A percentile compares a stretch with the other conserved stretches of the same genome.
These are phyloP conservation scores for Fusarium multiceps DNA, from an alignment of 2,329 filamentous ascomycete genomes.

Conservation along the genomic window DNA sequence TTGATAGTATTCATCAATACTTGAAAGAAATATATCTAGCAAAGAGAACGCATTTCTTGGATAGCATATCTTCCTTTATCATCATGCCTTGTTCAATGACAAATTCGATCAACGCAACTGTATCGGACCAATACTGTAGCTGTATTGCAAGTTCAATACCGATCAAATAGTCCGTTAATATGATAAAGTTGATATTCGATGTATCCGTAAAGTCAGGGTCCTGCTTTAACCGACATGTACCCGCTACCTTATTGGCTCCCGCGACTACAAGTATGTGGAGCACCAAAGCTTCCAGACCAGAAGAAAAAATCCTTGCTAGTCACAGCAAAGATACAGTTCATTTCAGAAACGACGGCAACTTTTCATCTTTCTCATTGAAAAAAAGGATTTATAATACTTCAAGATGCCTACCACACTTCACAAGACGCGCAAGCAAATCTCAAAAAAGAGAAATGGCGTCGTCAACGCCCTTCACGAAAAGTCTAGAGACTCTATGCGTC, in stretches of 20 bases:
- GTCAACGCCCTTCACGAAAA: constrained; percentile 85
- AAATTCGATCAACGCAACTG: not conserved
- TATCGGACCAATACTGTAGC: not conserved
- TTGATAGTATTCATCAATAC: not conserved
- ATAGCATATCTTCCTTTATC: not conserved
- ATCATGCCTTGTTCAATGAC: not conserved
- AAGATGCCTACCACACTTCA: constrained; percentile 80
- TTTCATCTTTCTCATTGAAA: constrained; percentile 1
- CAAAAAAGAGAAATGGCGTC: constrained; percentile 83
- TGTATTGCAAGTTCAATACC: not conserved
- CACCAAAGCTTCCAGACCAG: constrained; percentile 21
- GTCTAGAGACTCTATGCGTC: constrained; percentile 84
- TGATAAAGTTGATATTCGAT: not conserved
- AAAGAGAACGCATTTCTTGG: no score
- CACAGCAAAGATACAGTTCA: constrained; percentile 11
- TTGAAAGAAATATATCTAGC: not conserved
- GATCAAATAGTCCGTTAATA: not conserved
- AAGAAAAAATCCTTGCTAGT: constrained; percentile 33
- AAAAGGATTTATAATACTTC: constrained; percentile 10
- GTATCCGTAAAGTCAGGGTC: not conserved
- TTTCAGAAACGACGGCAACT: constrained; percentile 10
- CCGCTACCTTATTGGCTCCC: constrained; percentile 15
- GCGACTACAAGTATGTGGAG: constrained; percentile 27
- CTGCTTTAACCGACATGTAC: constrained; percentile 34
- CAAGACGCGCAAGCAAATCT: constrained; percentile 90